phyloP scores from a whole-genome alignment of 306 rosid genomes.

The Geum urbanum region DNA sequence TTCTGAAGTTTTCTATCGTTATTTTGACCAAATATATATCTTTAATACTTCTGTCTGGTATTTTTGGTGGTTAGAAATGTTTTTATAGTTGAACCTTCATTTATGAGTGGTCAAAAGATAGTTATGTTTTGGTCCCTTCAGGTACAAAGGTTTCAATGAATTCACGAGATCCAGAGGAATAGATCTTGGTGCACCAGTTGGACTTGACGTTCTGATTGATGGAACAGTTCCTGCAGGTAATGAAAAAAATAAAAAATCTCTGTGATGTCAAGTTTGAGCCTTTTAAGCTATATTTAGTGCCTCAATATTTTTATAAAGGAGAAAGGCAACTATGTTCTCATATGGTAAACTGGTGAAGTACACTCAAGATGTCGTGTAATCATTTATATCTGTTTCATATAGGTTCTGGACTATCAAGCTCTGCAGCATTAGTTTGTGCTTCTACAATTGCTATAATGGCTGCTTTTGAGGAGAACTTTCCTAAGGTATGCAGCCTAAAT shows the following conservation, averaged over 20 bases:
- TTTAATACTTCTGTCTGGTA: no score
- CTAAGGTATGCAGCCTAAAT: conserved; percentile 50
- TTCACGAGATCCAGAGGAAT: conserved; percentile 59
- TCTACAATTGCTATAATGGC: conserved; percentile 95
- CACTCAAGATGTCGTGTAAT: neutral
- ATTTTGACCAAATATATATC: neutral
- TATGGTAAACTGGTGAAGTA: neutral
- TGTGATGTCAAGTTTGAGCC: neutral
- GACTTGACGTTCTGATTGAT: conserved; percentile 83
- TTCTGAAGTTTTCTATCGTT: neutral
- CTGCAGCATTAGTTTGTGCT: conserved; percentile 97
- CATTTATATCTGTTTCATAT: neutral
- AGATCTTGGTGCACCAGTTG: conserved; percentile 59
- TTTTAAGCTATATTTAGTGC: no score
- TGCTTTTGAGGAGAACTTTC: conserved; percentile 69
- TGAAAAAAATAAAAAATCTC: neutral
- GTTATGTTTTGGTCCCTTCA: conserved; percentile 28
- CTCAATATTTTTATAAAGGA: neutral
- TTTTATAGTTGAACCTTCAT: neutral
- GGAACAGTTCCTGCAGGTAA: conserved; percentile 93
- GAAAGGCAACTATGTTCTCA: neutral
- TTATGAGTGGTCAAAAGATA: neutral
- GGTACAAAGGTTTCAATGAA: conserved; percentile 92
- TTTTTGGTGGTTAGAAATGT: neutral
- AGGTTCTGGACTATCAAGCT: conserved; percentile 98